These are phyloP conservation scores for Neolentinus lepideus DNA, from an alignment of 1,284 basidiomycete species.

Conservation along the genomic window DNA sequence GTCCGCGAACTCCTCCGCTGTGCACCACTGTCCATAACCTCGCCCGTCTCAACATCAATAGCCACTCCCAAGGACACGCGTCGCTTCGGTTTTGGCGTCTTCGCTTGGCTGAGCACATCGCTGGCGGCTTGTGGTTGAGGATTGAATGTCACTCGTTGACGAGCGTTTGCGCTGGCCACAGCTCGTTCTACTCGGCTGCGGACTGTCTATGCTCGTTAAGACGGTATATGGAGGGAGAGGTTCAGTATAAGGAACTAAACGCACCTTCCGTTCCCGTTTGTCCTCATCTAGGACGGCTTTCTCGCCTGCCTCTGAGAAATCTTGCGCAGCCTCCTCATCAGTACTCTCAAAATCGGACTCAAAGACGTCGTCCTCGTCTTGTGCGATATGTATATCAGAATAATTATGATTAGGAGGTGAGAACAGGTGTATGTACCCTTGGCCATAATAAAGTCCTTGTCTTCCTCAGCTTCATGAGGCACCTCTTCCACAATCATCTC, in stretches of 20 bases:
- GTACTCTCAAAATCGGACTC: constrained; percentile 80
- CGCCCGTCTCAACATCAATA: constrained; percentile 51
- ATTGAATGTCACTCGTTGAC: constrained; percentile 58
- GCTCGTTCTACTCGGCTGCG: constrained; percentile 50
- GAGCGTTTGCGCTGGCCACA: constrained; percentile 56
- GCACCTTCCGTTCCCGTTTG: constrained; percentile 46
- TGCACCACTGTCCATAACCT: constrained; percentile 31
- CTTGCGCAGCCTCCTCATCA: constrained; percentile 59
- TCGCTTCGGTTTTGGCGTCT: constrained; percentile 33
- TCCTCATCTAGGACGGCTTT: constrained; percentile 54
- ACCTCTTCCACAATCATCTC: constrained; percentile 57
- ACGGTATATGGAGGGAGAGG: neutral
- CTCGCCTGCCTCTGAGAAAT: constrained; percentile 49
- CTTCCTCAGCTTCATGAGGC: constrained; percentile 57
- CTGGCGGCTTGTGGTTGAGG: constrained; percentile 26
- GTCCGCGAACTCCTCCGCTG: constrained; percentile 59
- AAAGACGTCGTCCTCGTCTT: constrained; percentile 74
- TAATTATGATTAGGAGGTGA: neutral
- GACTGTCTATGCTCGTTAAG: constrained; percentile 34
- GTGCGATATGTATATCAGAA: neutral
- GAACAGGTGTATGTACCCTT: constrained; percentile 33
- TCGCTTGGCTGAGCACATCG: constrained; percentile 18
- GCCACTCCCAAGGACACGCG: constrained; percentile 46
- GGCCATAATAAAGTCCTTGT: constrained; percentile 59
- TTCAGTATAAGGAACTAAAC: constrained; percentile 5